Base-by-base conservation (phyloP, 1,139 yeast genomes). In the Ogataea hybrid region DNA sequence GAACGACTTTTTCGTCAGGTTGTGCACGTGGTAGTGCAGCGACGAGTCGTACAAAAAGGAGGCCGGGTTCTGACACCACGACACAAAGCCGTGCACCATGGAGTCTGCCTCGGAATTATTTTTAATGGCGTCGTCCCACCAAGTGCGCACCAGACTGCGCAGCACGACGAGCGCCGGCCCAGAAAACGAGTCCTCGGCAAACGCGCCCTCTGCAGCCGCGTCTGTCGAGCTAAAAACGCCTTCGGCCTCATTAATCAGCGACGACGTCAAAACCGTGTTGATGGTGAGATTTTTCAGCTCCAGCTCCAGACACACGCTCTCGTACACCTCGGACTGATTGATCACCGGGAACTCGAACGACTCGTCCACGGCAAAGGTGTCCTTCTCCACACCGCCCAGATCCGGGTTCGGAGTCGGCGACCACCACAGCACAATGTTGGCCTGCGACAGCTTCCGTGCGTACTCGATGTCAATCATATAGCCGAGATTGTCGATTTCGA, bases 101-200 rank as follows among this genome's bases (percentile, higher is more conserved):
- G 87, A 69, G 61, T 92, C 98, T 0, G 97, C 97, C 51, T 81
- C 81, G 8, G 70, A 57, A 51, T 84, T 76, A 47, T 79, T 79
- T 25, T 71, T 70, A 43, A 86, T 66, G 0, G 97, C 97, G 57
- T 82, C 86, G 58, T 88, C 95, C 97, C 97, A 92, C 96, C 97
- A 88, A 32, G 75, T 81, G 54, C 84, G 87, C 7, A 94, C 84
- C 77, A 92, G 70, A 4, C 74, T 63, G 57, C 95, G 77, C 46
- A 94, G 71, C 1, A 84, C 83, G 12, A 72, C 63, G 47, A 92
- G 68, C 1, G 96, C 87, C 1, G 87, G 80, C 0, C 81, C 72
- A n/a, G 90, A 82, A 55, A 90, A 89, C 0, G 95, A 77, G 61
- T 84, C 89, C 53, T 79, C 83, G 4, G 89, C 84, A 55, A 79